Evolutionary conservation across 257 asterid species (phyloP), one percentile per base, ranked within the genome.

Genomic region (Forsythia viridissima): DNA sequence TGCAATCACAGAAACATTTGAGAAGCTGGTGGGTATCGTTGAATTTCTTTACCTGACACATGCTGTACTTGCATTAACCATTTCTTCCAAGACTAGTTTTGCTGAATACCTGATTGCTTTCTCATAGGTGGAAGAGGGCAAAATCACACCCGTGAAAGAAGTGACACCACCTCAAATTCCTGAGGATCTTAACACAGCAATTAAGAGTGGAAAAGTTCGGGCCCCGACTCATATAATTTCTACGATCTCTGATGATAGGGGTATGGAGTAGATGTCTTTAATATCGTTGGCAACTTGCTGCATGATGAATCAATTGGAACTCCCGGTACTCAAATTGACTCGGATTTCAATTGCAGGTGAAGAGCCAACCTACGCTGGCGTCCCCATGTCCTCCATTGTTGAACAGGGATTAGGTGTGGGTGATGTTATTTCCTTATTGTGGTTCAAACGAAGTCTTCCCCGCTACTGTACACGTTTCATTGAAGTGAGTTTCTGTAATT

Each of bases 361-460:
- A 76, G 99, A 96, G 87, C 99, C 99, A 66, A 85, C 91, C 39
- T 96, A 93, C 63, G 99, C 92, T 78, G 99, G 99, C 38, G 96
- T 96, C 9, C 93, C 98, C 9, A 96, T 96, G 99, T 96, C 99
- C 82, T 90, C 96, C 85, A 93, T 96, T 79, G 90, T 96, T 78
- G 99, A 93, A 85, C 95, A 96, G 78, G 99, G 99, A 82, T 83
- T 91, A 52, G 99, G 99, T 34, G 97, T 92, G 16, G 99, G 98
- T 75, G 99, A 96, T 82, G 99, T 96, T 68, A 89, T 96, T 83
- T 96, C 99, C 74, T 86, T 96, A 59, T 80, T 96, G 89, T 96
- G 99, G 99, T 96, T 96, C 91, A 96, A 96, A 84, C 90, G 99
- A 74, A 96, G 97, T 84, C 97, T 96, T 87, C 99, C 99, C 41